These are phyloP conservation scores for Coemansia sp. DNA, from an alignment of 192 early-diverging fungal species.

Conservation along the genomic window DNA sequence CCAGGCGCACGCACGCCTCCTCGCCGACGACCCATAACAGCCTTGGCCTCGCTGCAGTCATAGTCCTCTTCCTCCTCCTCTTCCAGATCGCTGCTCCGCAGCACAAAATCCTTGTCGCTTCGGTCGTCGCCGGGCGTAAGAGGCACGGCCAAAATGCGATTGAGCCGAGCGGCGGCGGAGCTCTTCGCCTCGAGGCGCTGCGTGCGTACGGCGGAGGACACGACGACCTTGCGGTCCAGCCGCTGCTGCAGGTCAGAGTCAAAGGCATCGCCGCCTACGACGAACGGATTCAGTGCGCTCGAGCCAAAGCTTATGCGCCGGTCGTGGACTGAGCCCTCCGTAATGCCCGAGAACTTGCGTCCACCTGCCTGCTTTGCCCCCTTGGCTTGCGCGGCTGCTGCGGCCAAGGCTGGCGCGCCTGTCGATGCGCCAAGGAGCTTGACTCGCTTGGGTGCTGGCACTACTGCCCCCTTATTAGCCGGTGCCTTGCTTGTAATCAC, in stretches of 20 bases:
- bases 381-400: too few species aligned
- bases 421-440: conserved; percentile 24
- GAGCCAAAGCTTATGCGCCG: conserved; percentile 51
- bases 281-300: conserved; percentile 38
- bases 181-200: conserved; percentile 37
- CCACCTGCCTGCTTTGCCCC: too few species aligned
- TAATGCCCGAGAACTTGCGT: conserved; percentile 7
- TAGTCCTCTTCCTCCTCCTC: conserved; percentile 8
- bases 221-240: conserved; percentile 15
- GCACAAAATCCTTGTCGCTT: conserved; percentile 41
- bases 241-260: conserved; percentile 34
- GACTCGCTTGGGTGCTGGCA: conserved; percentile 1
- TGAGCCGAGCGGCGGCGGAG: conserved; percentile 34
- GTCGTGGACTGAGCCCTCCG: conserved; percentile 53
- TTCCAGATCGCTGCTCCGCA: conserved; percentile 6
- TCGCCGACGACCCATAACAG: neutral
- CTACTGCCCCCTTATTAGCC: neutral
- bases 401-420: neutral
- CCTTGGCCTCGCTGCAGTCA: neutral
- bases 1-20: conserved; percentile 25
- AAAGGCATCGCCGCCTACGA: conserved; percentile 43
- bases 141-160: conserved; percentile 20
- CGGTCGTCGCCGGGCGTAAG: conserved; percentile 39
- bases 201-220: conserved; percentile 2
- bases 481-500: neutral